Base-by-base conservation (phyloP, 371 early-diverging fungal species). In the Fennellomyces sp. region DNA sequence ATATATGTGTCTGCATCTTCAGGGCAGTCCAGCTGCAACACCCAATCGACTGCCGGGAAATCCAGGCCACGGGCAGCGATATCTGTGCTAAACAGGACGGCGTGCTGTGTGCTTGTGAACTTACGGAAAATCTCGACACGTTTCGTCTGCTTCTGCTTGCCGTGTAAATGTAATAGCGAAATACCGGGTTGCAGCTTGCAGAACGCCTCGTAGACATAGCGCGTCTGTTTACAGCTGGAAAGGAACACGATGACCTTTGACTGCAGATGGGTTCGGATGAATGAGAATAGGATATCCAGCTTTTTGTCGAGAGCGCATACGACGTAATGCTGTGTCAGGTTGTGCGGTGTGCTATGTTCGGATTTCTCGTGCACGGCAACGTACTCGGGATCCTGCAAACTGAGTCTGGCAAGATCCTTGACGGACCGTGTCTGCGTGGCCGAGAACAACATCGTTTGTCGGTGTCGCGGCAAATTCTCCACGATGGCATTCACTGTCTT, bases 21-120 rank as follows among this genome's bases (percentile, higher is more conserved):
- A 29, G 99, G 99, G 61, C 97, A 93, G 76, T 99, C 99, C 52
- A 95, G 75, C 69, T 99, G 99, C 47, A 99, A 78, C 10, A 99
- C 98, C 94, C 97, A 94, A 72, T 98, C 96, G 8, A 99, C 97
- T 10, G 94, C 91, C 10, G 98, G 95, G 72, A 99, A 98, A 80
- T 99, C 99, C 39, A 99, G 80, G 29, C 99, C 99, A 69, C 97
- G 90, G 6, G 97, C 94, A 17, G 97, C 98, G 60, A 99, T 88
- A 73, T 99, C 99, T 0, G 99, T 99, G 59, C 94, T 91, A 68
- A 98, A 90, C 54, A 98, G 64, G 35, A 89, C 89, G 12, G 89
- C 89, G 28, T 84, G 81, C 53, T 87, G 86, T 59, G 84, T 88
- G 7, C 85, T 72, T 5, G 86, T 90, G 66, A 95, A 98, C 41